These are phyloP conservation scores for Dillenia suffruticosa DNA, from an alignment of 164 flowering plant genomes.

Conservation along the genomic window DNA sequence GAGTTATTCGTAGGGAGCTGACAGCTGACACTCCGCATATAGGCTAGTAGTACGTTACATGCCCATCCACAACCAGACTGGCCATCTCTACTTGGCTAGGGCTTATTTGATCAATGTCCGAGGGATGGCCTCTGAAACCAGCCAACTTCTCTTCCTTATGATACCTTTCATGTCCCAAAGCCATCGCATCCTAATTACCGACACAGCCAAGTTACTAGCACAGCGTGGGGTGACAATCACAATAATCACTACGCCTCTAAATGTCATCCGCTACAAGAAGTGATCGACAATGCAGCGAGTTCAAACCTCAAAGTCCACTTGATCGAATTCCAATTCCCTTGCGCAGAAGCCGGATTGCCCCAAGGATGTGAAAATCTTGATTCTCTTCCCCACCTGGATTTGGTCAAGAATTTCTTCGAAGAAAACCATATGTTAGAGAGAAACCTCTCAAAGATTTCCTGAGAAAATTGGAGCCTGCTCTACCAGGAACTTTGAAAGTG, in stretches of 20 bases:
- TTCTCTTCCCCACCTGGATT: constrained; percentile 10
- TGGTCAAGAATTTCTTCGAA: background rate
- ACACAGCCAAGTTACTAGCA: constrained; percentile 33
- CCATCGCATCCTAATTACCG: constrained; percentile 39
- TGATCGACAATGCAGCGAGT: constrained; percentile 11
- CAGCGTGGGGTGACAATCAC: constrained; percentile 21
- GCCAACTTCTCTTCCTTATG: constrained; percentile 23
- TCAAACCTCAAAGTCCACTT: constrained; percentile 18
- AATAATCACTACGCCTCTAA: constrained; percentile 31
- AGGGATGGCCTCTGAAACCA: background rate
- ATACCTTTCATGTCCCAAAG: constrained; percentile 32
- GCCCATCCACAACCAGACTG: too few relatives aligned
- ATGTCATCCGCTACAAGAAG: constrained; percentile 19
- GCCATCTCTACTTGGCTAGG: background rate
- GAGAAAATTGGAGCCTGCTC: background rate
- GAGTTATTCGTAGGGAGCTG: too few relatives aligned
- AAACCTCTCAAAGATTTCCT: too few relatives aligned
- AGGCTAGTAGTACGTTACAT: too few relatives aligned
- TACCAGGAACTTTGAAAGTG: constrained; percentile 15
- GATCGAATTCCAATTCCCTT: constrained; percentile 21
- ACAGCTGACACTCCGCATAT: too few relatives aligned
- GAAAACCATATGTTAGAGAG: constrained; percentile 14
- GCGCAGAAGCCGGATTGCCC: constrained; percentile 26
- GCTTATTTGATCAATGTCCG: background rate
- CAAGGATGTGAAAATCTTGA: constrained; percentile 31